Base-by-base conservation (phyloP, 331 rosid genomes). In the Dryas integrifolia region DNA sequence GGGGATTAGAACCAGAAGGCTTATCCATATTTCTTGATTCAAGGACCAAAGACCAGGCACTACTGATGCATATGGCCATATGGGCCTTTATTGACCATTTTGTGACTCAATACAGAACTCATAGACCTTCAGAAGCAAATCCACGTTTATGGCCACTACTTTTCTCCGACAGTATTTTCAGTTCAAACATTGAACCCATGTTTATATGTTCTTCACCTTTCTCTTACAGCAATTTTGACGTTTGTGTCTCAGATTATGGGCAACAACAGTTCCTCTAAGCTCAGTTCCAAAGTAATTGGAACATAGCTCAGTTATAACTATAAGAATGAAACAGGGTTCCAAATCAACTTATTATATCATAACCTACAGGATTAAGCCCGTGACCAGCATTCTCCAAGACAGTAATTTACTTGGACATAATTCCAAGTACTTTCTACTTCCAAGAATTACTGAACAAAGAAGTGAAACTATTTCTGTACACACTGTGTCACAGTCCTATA, bases 81-180 rank as follows among this genome's bases (percentile, higher is more conserved):
- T 82, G 90, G 89, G 86, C 46, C 61, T 63, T 62, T 65, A 10
- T 78, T 67, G 68, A 76, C 74, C 81, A 62, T 79, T 76, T 77
- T 61, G 87, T 41, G 75, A 82, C 77, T 76, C 43, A 26, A 73
- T 53, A 55, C 21, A 65, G 85, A 78, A 80, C 70, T 70, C 62
- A 68, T 72, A 67, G 40, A 61, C 73, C n/a, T 75, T 56, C 48
- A 5, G 26, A 13, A 60, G 57, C 40, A 63, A 76, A 60, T 58
- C 67, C 67, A 58, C 67, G 70, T 73, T 67, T 65, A 16, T 55
- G 6, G 67, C 76, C 74, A 12, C 68, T 64, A 58, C 30, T 69
- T 85, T 89, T 78, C 77, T 80, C 86, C 82, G 83, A 86, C 91
- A 85, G 62, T 74, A 79, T 70, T 82, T 64, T 62, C 40, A 51